phyloP scores from a whole-genome alignment of 2,329 filamentous ascomycete species.

The Microdochium paspali region DNA sequence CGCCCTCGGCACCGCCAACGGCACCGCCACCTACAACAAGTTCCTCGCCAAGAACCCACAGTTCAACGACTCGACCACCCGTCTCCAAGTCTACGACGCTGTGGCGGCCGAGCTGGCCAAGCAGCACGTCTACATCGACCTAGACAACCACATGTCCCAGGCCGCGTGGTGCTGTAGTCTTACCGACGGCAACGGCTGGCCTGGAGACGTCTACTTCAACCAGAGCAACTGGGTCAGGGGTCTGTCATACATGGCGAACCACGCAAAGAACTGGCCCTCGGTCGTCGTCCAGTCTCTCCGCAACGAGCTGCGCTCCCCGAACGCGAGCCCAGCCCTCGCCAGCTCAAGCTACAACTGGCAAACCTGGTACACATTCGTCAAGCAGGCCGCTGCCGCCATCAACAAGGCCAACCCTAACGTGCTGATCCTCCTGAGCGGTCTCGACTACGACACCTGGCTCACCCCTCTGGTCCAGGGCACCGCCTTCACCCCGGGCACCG shows the following conservation, averaged over 20 bases:
- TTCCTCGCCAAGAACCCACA: conserved; percentile 47
- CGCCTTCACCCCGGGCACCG: conserved; percentile 12
- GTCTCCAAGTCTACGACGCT: conserved; percentile 51
- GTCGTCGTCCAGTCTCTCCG: conserved; percentile 41
- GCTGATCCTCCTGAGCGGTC: conserved; percentile 50
- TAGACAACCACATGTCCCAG: conserved; percentile 53
- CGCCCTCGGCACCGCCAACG: conserved; percentile 42
- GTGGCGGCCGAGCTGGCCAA: conserved; percentile 47
- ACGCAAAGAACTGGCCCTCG: conserved; percentile 38
- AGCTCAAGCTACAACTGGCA: conserved; percentile 43
- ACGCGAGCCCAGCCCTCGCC: conserved; percentile 20
- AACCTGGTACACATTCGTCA: conserved; percentile 41
- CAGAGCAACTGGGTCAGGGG: conserved; percentile 52
- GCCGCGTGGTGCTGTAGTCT: conserved; percentile 48
- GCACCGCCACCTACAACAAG: conserved; percentile 36
- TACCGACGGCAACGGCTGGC: conserved; percentile 50
- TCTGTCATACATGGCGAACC: conserved; percentile 47
- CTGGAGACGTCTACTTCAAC: conserved; percentile 50
- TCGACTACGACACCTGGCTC: conserved; percentile 46
- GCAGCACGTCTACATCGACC: conserved; percentile 46
- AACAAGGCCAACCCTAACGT: conserved; percentile 38
- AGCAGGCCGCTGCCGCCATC: conserved; percentile 37
- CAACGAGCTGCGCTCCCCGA: conserved; percentile 41
- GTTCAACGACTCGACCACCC: conserved; percentile 43
- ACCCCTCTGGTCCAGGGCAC: conserved; percentile 38